Base-by-base conservation (phyloP, 805 yeast genomes). In the Blastobotrys chiropterorum region DNA sequence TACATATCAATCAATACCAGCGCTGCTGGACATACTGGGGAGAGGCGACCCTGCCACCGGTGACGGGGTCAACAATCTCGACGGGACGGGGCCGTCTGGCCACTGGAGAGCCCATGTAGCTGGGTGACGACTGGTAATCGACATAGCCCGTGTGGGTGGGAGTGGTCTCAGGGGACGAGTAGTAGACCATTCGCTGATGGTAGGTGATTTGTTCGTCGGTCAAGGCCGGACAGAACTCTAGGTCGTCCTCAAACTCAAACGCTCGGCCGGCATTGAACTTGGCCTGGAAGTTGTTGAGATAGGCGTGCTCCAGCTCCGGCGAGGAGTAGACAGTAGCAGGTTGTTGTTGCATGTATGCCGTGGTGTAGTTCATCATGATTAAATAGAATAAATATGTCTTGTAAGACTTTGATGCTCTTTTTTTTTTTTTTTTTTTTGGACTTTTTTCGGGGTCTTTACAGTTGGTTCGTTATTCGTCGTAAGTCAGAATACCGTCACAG, bases 201-300 rank as follows among this genome's bases (percentile, higher is more conserved):
- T 41, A 43, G 14, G 38, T n/a, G 38, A 53, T 50, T 38, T 56
- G 57, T 38, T 57, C 59, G 7, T 53, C 58, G 8, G 52, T 43
- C 17, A 58, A 44, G 34, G 48, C 67, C 19, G 84, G 84, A 55
- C 81, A 80, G 62, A 84, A 84, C 67, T 82, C 89, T 34, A 76
- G 62, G 60, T 84, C 89, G 56, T 83, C 85, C 62, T 80, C 86
- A 42, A 74, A 59, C 58, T 82, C 87, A 65, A 83, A 82, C 26
- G 85, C 75, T 59, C 83, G 77, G 57, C 81, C 79, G 44, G 80
- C 74, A 58, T 81, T 78, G 60, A 81, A 74, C 56, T 75, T 74
- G n/a, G 59, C 53, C 30, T 44, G 34, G 11, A 26, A 26, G 34
- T 26, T 26, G 34, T 26, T 26, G 11, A 26, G 34, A 26, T 26